A percentile compares a stretch with the other conserved stretches of the same genome.
Conservation (phyloP, 257 asterid species). For the Fraxinus anomala region DNA sequence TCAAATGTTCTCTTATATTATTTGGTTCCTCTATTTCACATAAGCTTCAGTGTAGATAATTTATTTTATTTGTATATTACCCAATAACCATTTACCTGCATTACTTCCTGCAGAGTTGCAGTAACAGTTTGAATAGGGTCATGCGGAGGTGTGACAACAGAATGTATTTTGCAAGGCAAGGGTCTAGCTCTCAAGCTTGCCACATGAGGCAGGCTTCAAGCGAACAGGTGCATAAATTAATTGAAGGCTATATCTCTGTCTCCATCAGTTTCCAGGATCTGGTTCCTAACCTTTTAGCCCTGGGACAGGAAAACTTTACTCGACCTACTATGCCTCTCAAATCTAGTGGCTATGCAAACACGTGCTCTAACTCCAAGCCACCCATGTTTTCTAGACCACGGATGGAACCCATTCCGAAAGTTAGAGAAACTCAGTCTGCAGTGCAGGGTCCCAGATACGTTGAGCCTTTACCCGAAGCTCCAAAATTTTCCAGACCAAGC, state of each 20-base stretch:
- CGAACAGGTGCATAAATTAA: constrained; percentile 42
- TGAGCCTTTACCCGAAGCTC: constrained; percentile 43
- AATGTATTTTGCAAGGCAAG: constrained; percentile 46
- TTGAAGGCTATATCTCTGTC: neutral
- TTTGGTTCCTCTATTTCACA: neutral
- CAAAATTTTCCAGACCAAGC: constrained; percentile 58
- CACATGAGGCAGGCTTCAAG: constrained; percentile 67
- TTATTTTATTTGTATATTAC: neutral
- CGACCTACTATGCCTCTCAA: constrained; percentile 41
- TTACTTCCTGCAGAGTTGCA: constrained; percentile 52
- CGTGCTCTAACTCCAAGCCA: constrained; percentile 30
- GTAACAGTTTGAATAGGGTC: constrained; percentile 51
- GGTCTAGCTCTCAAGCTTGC: too few species aligned
- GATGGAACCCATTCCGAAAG: constrained; percentile 28
- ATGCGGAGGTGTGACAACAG: constrained; percentile 62
- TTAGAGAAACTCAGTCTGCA: constrained; percentile 29
- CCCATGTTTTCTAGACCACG: constrained; percentile 67
- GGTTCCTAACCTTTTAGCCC: constrained; percentile 14
- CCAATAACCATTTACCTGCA: constrained; percentile 9
- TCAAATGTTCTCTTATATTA: neutral
- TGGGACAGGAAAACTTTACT: constrained; percentile 43
- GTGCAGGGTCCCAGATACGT: constrained; percentile 35
- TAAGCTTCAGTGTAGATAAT: neutral
- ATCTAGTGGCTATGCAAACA: constrained; percentile 31
- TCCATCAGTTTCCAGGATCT: neutral